Conservation (phyloP, 768 basidiomycete species). For the Fomitopsis pulvina region DNA sequence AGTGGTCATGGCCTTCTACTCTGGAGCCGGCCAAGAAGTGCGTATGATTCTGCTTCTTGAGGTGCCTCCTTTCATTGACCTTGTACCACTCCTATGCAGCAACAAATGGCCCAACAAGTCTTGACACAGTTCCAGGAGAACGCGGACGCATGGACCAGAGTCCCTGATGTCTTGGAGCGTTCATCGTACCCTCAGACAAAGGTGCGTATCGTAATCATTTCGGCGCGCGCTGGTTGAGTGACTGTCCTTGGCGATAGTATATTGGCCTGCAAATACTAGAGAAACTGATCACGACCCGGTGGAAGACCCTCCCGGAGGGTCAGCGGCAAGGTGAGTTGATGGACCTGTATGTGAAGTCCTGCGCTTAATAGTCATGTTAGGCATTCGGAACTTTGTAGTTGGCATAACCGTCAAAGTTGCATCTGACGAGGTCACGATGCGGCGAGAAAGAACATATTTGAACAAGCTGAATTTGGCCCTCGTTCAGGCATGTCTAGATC, state of each 20-base stretch:
- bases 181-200: constrained; percentile 84
- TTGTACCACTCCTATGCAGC: constrained; percentile 39
- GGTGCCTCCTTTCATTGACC: not conserved
- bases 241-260: constrained; percentile 69
- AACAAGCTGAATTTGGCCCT: constrained; percentile 97
- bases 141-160: constrained; percentile 95
- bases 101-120: constrained; percentile 90
- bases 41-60: constrained; percentile 17
- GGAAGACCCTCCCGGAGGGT: constrained; percentile 93
- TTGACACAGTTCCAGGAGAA: constrained; percentile 96
- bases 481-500: constrained; percentile 58
- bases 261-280: constrained; percentile 96
- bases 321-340: constrained; percentile 83
- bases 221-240: not conserved
- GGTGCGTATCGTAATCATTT: constrained; percentile 38
- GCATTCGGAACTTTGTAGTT: constrained; percentile 96
- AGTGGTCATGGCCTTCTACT: constrained; percentile 89
- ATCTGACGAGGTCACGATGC: constrained; percentile 81
- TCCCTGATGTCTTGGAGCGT: constrained; percentile 86
- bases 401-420: constrained; percentile 89
- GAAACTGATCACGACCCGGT: constrained; percentile 88
- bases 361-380: constrained; percentile 28
- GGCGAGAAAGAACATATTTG: constrained; percentile 89
- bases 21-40: constrained; percentile 80
- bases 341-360: not conserved